A percentile compares a stretch with the other conserved stretches of the same genome.
Conservation (phyloP, 805 yeast genomes). For the Kodamaea neixiangensis region DNA sequence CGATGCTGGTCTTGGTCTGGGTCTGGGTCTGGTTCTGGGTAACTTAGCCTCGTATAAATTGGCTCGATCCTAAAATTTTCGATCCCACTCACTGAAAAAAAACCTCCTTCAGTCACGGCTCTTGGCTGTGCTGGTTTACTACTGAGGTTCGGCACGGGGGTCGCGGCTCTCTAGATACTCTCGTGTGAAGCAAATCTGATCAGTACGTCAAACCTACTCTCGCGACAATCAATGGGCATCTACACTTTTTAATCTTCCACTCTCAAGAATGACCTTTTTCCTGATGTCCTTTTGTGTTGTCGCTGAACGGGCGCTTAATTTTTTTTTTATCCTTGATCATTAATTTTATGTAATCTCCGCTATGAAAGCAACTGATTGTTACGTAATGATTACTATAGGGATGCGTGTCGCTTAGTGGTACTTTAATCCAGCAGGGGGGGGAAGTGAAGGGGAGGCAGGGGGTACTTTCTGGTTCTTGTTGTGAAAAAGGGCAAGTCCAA, state of each 20-base stretch:
- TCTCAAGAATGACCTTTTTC: slow-evolving; percentile 1
- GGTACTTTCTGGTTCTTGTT: not conserved
- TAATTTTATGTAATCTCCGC: slow-evolving; percentile 1
- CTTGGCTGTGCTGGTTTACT: not conserved
- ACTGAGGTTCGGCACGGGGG: not conserved
- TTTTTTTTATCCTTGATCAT: slow-evolving; percentile 3
- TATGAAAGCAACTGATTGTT: slow-evolving; percentile 1
- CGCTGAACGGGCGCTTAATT: slow-evolving; percentile 4
- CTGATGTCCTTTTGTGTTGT: not conserved
- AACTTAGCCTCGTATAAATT: slow-evolving; percentile 3
- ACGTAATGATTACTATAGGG: not conserved
- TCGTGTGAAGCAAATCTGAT: slow-evolving; percentile 1
- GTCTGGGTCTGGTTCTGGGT: not conserved
- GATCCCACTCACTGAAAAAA: slow-evolving; percentile 3
- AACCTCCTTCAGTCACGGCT: not conserved
- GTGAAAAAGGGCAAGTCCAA: not conserved
- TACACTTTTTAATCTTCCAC: not conserved
- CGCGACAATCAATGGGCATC: slow-evolving; percentile 3
- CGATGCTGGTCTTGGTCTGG: not conserved
- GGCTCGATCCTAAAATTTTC: slow-evolving; percentile 3
- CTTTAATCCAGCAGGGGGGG: slow-evolving; percentile 1
- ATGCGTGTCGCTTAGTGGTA: slow-evolving; percentile 1
- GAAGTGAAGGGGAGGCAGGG: not conserved
- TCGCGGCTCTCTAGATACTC: not conserved
- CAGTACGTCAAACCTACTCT: not conserved